These are phyloP conservation scores for Loxodes magnus DNA, from an alignment of 73 alveolate species.

Conservation along the genomic window DNA sequence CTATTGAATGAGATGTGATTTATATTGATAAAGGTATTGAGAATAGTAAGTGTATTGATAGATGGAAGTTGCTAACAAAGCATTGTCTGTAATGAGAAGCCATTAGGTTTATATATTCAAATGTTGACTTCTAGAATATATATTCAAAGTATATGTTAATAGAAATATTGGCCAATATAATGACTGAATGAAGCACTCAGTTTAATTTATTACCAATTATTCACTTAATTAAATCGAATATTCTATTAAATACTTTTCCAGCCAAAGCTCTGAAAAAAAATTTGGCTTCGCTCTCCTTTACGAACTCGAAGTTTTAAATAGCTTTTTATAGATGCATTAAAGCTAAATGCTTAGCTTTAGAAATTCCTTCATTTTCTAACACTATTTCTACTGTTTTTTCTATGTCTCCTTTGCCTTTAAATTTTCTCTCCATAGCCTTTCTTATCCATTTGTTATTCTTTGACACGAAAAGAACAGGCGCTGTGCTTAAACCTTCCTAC, in stretches of 20 bases:
- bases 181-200: too few species aligned
- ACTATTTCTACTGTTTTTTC: background rate
- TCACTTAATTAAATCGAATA: too few species aligned
- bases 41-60: too few species aligned
- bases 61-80: too few species aligned
- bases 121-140: too few species aligned
- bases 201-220: too few species aligned
- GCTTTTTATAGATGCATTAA: slow-evolving; percentile 5
- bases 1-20: too few species aligned
- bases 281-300: background rate
- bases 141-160: too few species aligned
- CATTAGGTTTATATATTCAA: too few species aligned
- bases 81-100: too few species aligned
- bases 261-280: background rate
- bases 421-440: background rate
- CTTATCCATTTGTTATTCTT: background rate
- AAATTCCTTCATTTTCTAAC: background rate
- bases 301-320: background rate
- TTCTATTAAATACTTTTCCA: slow-evolving; percentile 5
- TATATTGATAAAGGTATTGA: too few species aligned
- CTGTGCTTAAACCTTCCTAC: slow-evolving; percentile 8
- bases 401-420: background rate
- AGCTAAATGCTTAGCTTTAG: slow-evolving; percentile 2
- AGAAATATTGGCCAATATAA: too few species aligned
- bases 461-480: slow-evolving; percentile 10